Evolutionary conservation across 345 rosid species (phyloP).

Genomic region (Boechera divaricarpa): DNA sequence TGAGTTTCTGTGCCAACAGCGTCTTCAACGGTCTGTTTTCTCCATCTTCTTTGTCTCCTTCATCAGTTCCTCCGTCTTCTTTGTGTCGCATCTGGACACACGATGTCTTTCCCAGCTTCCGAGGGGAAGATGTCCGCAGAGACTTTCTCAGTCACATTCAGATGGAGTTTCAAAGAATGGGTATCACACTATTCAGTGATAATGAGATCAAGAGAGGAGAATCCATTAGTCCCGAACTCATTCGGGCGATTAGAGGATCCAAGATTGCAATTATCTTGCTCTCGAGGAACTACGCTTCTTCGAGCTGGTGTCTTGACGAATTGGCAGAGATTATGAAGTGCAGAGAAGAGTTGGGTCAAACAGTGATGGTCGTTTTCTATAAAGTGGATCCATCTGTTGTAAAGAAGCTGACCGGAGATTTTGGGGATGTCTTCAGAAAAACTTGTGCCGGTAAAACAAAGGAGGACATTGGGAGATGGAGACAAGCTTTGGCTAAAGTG

Average conservation of each 20-base stretch:
- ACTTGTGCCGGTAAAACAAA: not conserved
- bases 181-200: not conserved
- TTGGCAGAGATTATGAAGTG: not conserved
- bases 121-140: not conserved
- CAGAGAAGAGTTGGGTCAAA: not conserved
- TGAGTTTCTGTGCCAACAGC: too few relatives aligned
- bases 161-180: not conserved
- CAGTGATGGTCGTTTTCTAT: not conserved
- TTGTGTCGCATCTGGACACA: too few relatives aligned
- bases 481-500: not conserved
- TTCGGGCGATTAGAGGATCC: not conserved
- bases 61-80: too few relatives aligned
- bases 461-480: not conserved
- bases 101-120: too few relatives aligned
- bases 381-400: not conserved
- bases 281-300: not conserved
- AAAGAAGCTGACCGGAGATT: not conserved
- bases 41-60: too few relatives aligned
- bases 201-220: not conserved
- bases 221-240: not conserved
- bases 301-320: not conserved
- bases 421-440: not conserved
- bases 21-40: too few relatives aligned
- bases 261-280: not conserved
- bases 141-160: not conserved